Conservation (phyloP, 179 eudicot genomes). For the Beta corolliflora region DNA sequence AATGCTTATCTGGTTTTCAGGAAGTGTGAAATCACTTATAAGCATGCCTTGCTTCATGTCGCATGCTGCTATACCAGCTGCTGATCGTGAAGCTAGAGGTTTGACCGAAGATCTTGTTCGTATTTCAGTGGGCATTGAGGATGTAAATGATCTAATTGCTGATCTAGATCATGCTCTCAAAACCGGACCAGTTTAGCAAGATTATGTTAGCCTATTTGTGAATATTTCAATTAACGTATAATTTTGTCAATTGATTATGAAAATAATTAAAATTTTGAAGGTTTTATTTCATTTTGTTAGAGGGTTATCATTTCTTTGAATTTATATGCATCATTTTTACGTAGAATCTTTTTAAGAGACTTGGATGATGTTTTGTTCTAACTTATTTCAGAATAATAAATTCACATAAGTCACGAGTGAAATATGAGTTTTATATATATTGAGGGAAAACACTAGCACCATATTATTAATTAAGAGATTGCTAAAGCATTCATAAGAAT, state of each 20-base stretch:
- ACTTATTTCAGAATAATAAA: no score
- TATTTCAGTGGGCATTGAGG: slow-evolving; percentile 91
- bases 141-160: slow-evolving; percentile 79
- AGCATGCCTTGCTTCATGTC: slow-evolving; percentile 99
- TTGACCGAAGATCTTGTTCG: slow-evolving; percentile 90
- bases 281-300: no score
- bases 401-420: no score
- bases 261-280: neutral
- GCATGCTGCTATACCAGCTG: slow-evolving; percentile 85
- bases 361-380: no score
- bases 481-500: no score
- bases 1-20: slow-evolving; percentile 38
- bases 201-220: slow-evolving; percentile 1
- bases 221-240: slow-evolving; percentile 15
- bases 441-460: no score
- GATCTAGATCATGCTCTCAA: slow-evolving; percentile 76
- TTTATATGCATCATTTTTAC: no score
- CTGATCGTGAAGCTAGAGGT: slow-evolving; percentile 81
- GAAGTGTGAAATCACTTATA: slow-evolving; percentile 95
- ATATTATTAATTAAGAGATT: no score
- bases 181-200: slow-evolving; percentile 56
- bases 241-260: neutral
- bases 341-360: no score
- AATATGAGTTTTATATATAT: no score
- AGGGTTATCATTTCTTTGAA: no score